Conservation (phyloP, 2,329 filamentous ascomycete species). For the Ophiostoma triangulosporum region DNA sequence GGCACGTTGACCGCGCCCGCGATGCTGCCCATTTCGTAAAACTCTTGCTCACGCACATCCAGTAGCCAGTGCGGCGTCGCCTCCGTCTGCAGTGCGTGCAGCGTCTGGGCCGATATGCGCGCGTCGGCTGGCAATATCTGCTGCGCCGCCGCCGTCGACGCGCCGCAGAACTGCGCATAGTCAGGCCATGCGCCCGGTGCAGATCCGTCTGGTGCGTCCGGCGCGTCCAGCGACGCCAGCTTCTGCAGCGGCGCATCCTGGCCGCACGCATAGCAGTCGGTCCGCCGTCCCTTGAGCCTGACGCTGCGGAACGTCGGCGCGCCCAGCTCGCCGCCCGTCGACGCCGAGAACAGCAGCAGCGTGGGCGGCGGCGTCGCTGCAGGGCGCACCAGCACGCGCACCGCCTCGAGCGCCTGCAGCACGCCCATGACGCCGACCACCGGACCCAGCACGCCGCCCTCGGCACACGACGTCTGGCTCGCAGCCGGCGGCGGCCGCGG, state of each 20-base stretch:
- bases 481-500: conserved; percentile 74
- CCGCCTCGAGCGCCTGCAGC: conserved; percentile 75
- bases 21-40: conserved; percentile 69
- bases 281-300: conserved; percentile 53
- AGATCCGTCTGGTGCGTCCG: conserved; percentile 41
- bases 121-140: conserved; percentile 42
- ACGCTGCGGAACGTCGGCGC: conserved; percentile 53
- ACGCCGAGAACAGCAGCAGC: conserved; percentile 36
- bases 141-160: conserved; percentile 16
- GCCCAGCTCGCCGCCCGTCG: conserved; percentile 21
- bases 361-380: conserved; percentile 15
- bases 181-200: conserved; percentile 47
- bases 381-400: conserved; percentile 56
- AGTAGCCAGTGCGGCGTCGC: conserved; percentile 43
- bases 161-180: conserved; percentile 78
- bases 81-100: conserved; percentile 13
- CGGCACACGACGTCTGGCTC: conserved; percentile 73
- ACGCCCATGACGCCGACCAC: conserved; percentile 91
- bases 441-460: conserved; percentile 83
- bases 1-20: conserved; percentile 64
- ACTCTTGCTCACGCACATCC: conserved; percentile 73
- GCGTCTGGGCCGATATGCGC: conserved; percentile 52
- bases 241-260: conserved; percentile 37
- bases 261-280: conserved; percentile 67
- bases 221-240: neutral